These are phyloP conservation scores for Syzygium malaccense DNA, from an alignment of 441 rosid species.

Conservation along the genomic window DNA sequence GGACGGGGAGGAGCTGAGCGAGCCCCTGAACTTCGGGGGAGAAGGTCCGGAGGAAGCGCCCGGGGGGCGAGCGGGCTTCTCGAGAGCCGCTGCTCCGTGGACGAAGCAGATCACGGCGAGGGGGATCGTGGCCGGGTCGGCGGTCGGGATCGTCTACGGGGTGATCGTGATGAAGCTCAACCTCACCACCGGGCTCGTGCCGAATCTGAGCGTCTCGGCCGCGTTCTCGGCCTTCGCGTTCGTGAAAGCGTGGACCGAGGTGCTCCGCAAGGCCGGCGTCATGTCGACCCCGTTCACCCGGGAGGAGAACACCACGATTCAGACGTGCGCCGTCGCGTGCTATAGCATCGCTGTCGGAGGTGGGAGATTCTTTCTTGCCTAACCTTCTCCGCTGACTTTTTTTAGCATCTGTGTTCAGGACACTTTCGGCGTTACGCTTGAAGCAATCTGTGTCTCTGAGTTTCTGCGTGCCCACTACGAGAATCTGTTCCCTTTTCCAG, in stretches of 20 bases:
- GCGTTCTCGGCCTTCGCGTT: background rate
- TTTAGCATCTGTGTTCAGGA: background rate
- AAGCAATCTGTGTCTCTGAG: background rate
- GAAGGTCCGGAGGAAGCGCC: background rate
- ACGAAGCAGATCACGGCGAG: background rate
- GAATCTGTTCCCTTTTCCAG: background rate
- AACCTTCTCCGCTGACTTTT: background rate
- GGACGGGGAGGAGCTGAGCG: background rate
- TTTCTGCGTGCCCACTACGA: background rate
- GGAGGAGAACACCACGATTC: background rate
- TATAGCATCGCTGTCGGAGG: background rate
- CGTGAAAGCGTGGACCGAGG: background rate
- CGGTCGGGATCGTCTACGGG: background rate
- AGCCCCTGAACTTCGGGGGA: background rate
- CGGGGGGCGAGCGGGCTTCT: background rate
- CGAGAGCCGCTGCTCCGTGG: background rate
- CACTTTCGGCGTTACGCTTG: background rate
- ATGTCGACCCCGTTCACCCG: background rate
- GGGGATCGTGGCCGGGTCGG: background rate
- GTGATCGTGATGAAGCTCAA: background rate
- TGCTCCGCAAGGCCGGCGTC: background rate
- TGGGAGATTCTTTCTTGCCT: background rate
- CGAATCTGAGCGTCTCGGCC: background rate
- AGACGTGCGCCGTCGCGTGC: background rate
- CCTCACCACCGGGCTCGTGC: background rate